A percentile compares a stretch with the other conserved stretches of the same genome.
Conservation (phyloP, 164 flowering plant genomes). For the Magnolia changhungtana region DNA sequence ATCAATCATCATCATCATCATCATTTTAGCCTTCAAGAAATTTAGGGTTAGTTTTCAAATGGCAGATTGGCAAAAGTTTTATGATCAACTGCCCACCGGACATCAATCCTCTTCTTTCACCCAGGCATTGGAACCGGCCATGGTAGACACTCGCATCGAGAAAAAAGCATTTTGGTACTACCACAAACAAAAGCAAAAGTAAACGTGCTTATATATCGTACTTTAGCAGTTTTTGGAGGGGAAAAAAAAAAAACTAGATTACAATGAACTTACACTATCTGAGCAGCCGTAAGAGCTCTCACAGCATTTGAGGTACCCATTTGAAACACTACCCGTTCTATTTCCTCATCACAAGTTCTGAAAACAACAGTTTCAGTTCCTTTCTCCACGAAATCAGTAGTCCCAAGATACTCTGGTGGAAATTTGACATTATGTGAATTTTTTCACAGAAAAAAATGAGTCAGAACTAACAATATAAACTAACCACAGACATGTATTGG, state of each 20-base stretch:
- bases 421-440: constrained; percentile 1
- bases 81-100: too few species aligned
- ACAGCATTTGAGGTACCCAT: constrained; percentile 94
- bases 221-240: too few species aligned
- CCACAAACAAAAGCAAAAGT: neutral
- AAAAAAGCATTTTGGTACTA: neutral
- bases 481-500: neutral
- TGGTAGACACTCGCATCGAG: neutral
- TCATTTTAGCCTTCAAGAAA: too few species aligned
- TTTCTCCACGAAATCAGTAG: constrained; percentile 81
- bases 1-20: too few species aligned
- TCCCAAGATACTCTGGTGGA: constrained; percentile 52
- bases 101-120: too few species aligned
- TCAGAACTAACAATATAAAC: neutral
- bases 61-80: too few species aligned
- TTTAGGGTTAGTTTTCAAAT: too few species aligned
- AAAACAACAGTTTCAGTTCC: constrained; percentile 74
- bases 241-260: neutral
- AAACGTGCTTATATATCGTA: neutral
- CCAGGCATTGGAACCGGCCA: too few species aligned
- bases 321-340: constrained; percentile 72
- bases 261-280: constrained; percentile 60
- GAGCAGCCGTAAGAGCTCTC: constrained; percentile 82
- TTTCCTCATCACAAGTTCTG: constrained; percentile 77
- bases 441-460: neutral